Evolutionary conservation across 768 basidiomycete species (phyloP), one percentile per base, ranked within the genome.

Genomic region (Phaffia australis): DNA sequence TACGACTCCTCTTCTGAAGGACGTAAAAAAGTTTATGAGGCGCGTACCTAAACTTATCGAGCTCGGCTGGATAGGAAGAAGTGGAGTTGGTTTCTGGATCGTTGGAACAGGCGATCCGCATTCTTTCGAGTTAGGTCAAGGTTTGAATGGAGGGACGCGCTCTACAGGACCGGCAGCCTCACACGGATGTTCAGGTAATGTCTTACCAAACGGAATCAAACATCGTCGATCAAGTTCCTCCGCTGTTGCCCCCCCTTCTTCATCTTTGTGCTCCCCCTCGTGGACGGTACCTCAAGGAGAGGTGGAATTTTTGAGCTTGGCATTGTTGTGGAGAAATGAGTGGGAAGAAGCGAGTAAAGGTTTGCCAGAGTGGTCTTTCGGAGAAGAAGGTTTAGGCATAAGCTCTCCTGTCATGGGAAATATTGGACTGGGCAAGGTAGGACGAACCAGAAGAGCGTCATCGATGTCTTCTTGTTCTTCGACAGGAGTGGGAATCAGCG

Each of bases 11-110:
- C 42, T 42, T 32, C 27, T 61, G 11, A 47, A 49, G 9, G 65
- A 66, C 25, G 58, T 66, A 7, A 52, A 52, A 27, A 60, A 61
- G 42, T 66, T 66, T 23, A 56, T 66, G 16, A 50, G 58, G 6
- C 59, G 65, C 3, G 35, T 66, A 14, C 65, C 65, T 19, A 30
- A 35, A 5, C 58, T 66, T 35, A 30, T 27, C 42, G 65, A 66
- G 54, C 65, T 66, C 60, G 65, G 65, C 29, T 66, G 65, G 65
- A 59, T 66, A 47, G 65, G 65, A 18, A 52, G 65, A n/a, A 55
- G 30, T 5, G 65, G 65, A 7, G 46, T 66, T 1, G 65, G 65
- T 1, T 50, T 60, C 58, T 66, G 65, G 65, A 23, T 66, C 27
- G 51, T 52, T 23, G 46, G 59, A 60, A 25, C 51, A 29, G 23